Evolutionary conservation across 139 green algal genomes (phyloP).

Genomic region (Desmodesmus armatus): DNA sequence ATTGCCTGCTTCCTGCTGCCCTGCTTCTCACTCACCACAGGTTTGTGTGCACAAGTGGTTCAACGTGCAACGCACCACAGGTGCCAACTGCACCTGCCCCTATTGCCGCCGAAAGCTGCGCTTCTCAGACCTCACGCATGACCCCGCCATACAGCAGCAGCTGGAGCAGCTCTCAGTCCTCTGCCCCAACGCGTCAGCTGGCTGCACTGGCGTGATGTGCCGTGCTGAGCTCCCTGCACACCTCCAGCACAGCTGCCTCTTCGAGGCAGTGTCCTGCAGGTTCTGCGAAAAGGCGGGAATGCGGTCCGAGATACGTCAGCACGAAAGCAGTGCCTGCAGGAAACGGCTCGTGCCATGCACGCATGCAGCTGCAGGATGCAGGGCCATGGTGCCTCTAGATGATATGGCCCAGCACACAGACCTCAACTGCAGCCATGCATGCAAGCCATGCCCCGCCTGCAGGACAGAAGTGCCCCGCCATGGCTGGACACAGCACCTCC

Average conservation of each 20-base stretch:
- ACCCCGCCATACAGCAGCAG: slow-evolving; percentile 23
- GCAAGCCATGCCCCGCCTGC: background rate
- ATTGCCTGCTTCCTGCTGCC: background rate
- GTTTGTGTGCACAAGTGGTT: slow-evolving; percentile 21
- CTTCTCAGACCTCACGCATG: slow-evolving; percentile 29
- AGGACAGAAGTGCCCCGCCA: background rate
- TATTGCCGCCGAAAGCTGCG: slow-evolving; percentile 35
- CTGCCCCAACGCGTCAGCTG: slow-evolving; percentile 28
- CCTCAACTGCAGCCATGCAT: background rate
- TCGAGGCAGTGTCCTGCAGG: slow-evolving; percentile 6
- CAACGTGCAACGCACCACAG: slow-evolving; percentile 21
- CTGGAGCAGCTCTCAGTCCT: slow-evolving; percentile 1
- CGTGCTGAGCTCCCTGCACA: background rate
- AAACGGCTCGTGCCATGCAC: slow-evolving; percentile 14
- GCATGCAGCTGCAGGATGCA: slow-evolving; percentile 33
- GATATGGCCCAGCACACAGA: background rate
- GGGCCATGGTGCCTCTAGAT: background rate
- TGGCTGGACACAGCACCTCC: slow-evolving; percentile 18
- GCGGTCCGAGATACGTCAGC: background rate
- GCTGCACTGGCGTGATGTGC: background rate
- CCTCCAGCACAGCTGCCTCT: background rate
- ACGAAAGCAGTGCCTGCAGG: slow-evolving; percentile 3
- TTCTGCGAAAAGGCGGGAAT: slow-evolving; percentile 14
- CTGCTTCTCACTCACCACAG: background rate
- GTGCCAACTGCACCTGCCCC: slow-evolving; percentile 37